phyloP scores from a whole-genome alignment of 345 rosid genomes.

The Aquilaria yunnanensis region DNA sequence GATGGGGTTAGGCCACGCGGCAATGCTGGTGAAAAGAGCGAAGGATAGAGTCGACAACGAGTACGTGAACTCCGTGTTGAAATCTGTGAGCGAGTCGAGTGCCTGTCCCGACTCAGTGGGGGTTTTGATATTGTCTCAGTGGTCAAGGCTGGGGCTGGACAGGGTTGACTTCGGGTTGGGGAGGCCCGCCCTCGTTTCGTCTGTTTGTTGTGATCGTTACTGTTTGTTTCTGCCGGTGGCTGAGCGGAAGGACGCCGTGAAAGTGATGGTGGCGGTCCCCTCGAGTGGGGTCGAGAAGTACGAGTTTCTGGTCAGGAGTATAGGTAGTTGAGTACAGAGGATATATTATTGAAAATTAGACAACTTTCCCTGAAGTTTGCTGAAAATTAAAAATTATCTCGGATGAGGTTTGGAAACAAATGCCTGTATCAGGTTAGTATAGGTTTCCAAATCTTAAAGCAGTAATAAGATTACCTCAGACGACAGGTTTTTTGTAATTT shows the following conservation, averaged over 20 bases:
- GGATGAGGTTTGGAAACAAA: no score
- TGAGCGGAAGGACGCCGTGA: constrained; percentile 48
- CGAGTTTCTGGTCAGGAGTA: constrained; percentile 42
- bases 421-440: no score
- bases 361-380: no score
- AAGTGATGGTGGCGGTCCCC: constrained; percentile 78
- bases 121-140: constrained; percentile 65
- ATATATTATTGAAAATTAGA: neutral
- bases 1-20: constrained; percentile 39
- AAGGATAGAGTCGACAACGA: constrained; percentile 56
- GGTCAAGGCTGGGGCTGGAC: constrained; percentile 87
- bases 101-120: constrained; percentile 71
- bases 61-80: constrained; percentile 49
- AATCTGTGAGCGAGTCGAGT: constrained; percentile 43
- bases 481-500: no score
- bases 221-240: constrained; percentile 66
- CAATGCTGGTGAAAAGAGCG: constrained; percentile 59
- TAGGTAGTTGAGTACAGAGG: constrained; percentile 25
- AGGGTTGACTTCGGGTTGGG: constrained; percentile 76
- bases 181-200: constrained; percentile 57
- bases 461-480: no score
- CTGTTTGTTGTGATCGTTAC: constrained; percentile 66
- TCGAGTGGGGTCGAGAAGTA: constrained; percentile 47
- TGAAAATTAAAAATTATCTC: no score
- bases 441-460: no score